A percentile compares a stretch with the other conserved stretches of the same genome.
Evolutionary conservation across 2,329 filamentous ascomycete species (phyloP).

Genomic region (Trichoderma sp.): DNA sequence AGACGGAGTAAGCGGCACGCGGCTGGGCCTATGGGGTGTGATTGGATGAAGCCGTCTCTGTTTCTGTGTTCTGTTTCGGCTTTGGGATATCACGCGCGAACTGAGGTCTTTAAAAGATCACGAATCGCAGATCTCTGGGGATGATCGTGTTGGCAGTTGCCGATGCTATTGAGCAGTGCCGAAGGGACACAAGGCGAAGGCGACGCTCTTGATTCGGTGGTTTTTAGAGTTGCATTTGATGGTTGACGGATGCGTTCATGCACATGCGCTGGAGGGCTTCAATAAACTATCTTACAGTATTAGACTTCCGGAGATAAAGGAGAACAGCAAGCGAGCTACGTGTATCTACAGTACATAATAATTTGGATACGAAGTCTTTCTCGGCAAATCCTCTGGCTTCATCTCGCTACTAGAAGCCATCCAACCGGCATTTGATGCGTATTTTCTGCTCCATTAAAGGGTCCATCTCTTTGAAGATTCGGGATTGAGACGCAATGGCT

Average conservation of each 20-base stretch:
- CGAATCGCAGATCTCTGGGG: background rate
- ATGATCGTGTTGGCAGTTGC: background rate
- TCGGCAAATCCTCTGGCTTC: background rate
- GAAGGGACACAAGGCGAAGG: background rate
- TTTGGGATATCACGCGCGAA: background rate
- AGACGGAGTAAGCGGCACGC: slow-evolving; percentile 12
- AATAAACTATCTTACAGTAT: background rate
- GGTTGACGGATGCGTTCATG: slow-evolving; percentile 11
- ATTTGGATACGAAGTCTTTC: background rate
- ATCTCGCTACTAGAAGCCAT: background rate
- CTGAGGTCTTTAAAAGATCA: background rate
- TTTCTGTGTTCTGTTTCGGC: background rate
- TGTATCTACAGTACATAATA: too few species aligned
- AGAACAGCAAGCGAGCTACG: background rate
- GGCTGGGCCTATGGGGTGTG: slow-evolving; percentile 2
- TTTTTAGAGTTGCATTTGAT: background rate
- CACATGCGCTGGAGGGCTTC: background rate
- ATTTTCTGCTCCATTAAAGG: background rate
- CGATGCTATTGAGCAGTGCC: background rate
- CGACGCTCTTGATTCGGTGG: background rate
- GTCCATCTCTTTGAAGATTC: background rate
- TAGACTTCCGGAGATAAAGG: background rate
- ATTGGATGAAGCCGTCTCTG: background rate
- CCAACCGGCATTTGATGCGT: background rate
- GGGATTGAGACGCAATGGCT: background rate